Percentiles rank a stretch among this genome's conserved stretches.
These are phyloP conservation scores for Neurospora terricola DNA, from an alignment of 495 filamentous ascomycete genomes.

Conservation along the genomic window DNA sequence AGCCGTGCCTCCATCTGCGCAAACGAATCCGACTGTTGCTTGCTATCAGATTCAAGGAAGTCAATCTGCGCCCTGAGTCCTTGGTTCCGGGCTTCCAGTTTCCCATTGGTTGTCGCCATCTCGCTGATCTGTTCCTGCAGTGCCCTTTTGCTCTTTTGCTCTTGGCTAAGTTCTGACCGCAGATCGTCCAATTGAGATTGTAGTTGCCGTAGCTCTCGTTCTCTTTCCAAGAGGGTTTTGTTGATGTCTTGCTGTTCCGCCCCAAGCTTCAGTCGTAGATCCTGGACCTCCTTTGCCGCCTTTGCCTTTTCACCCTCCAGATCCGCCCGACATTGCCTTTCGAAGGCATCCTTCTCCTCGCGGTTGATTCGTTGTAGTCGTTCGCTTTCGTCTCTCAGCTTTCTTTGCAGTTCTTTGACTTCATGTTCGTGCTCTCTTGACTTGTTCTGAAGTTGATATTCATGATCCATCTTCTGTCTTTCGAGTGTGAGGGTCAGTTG, in stretches of 20 bases:
- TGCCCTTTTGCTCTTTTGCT: constrained; percentile 15
- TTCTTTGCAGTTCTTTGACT: constrained; percentile 29
- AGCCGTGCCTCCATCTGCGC: constrained; percentile 65
- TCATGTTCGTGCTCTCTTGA: constrained; percentile 20
- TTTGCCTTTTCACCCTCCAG: constrained; percentile 53
- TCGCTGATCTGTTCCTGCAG: constrained; percentile 50
- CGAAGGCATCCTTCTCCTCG: constrained; percentile 37
- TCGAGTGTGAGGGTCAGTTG: constrained; percentile 19
- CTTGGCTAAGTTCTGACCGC: constrained; percentile 53
- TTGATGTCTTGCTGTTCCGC: constrained; percentile 55
- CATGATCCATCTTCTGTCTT: constrained; percentile 21
- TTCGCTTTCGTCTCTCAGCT: constrained; percentile 24
- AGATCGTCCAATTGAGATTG: constrained; percentile 42
- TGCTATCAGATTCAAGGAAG: constrained; percentile 77
- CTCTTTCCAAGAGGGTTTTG: constrained; percentile 52
- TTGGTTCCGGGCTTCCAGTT: constrained; percentile 62
- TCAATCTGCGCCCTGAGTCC: constrained; percentile 70
- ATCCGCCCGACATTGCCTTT: constrained; percentile 20
- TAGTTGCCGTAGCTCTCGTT: constrained; percentile 46
- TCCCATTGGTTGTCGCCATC: constrained; percentile 48
- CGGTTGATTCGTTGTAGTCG: constrained; percentile 20
- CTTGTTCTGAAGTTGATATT: constrained; percentile 32
- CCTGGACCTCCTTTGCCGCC: constrained; percentile 53
- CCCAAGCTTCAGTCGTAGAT: constrained; percentile 49
- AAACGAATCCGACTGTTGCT: constrained; percentile 74